Evolutionary conservation across 2,329 filamentous ascomycete genomes (phyloP).

Genomic region (Colletotrichum chrysophilum): DNA sequence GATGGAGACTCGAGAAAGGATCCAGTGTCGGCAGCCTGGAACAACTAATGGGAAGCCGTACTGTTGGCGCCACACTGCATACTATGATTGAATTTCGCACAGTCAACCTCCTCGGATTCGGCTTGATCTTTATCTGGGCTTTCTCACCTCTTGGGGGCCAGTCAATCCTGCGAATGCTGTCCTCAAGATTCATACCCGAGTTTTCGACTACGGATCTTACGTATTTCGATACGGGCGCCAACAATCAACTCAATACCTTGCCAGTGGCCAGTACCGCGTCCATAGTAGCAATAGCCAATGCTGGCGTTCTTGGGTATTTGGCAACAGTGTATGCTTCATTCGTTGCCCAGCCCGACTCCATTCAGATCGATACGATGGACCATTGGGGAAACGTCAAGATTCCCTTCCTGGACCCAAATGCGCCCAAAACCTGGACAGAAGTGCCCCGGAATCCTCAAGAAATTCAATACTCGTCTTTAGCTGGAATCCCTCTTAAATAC

Average conservation of each 20-base stretch:
- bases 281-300: neutral
- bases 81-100: constrained; percentile 29
- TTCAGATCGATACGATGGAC: constrained; percentile 25
- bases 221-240: neutral
- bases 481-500: neutral
- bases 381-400: constrained; percentile 33
- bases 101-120: constrained; percentile 28
- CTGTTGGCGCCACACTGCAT: constrained; percentile 28
- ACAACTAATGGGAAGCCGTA: constrained; percentile 34
- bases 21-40: constrained; percentile 29
- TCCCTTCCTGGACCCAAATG: constrained; percentile 15
- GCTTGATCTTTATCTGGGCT: constrained; percentile 30
- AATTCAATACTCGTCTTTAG: neutral
- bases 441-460: neutral
- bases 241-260: neutral
- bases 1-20: constrained; percentile 32
- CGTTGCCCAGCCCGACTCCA: constrained; percentile 22
- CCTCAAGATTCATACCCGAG: neutral
- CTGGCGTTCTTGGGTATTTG: neutral
- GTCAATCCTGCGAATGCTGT: constrained; percentile 26
- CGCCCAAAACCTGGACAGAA: neutral
- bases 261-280: neutral
- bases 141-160: constrained; percentile 34
- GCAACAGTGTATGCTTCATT: constrained; percentile 19
- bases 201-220: neutral